Evolutionary conservation across 305 asterid species (phyloP), one percentile per base, ranked within the genome.

Genomic region (Fraxinus platypoda): DNA sequence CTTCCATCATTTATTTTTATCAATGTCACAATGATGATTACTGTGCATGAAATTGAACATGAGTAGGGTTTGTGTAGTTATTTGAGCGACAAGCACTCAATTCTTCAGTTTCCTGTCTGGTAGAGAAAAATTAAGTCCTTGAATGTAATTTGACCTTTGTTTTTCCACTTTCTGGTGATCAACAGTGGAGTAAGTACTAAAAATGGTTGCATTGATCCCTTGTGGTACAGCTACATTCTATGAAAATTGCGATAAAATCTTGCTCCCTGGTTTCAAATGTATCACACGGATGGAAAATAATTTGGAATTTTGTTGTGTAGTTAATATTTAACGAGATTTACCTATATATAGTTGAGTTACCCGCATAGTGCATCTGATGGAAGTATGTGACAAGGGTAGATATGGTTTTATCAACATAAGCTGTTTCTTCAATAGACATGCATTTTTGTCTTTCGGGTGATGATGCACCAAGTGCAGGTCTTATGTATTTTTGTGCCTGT

Each of bases 331-430:
- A 38, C 6, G 37, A 62, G 33, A 31, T 75, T 81, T 8, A 30
- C 15, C 31, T 12, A 62, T 23, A 66, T 66, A 66, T 66, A 25
- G 23, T 3, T 43, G 78, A 17, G 19, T 13, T 75, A 75, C 25
- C 79, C 6, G 23, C 19, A 15, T 75, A 6, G 30, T 79, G 35
- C n/a, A 41, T 43, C 52, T 75, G 73, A 23, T 64, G 15, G 25
- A 23, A 38, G 71, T 74, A 52, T 82, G 80, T 78, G 73, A 9
- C 68, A 19, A 31, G 66, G 34, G 31, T 73, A 33, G 72, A 77
- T 23, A 77, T 72, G 46, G 74, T 25, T 66, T 79, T 75, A 75
- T 8, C 8, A 25, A 33, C n/a, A 9, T 5, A 33, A 75, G 23
- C 54, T 26, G 64, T 43, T 84, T 52, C 21, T 78, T 74, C 15